Evolutionary conservation across 176 grass and related monocot species (phyloP), one percentile per base, ranked within the genome.

Genomic region (Microstegium vimineum): DNA sequence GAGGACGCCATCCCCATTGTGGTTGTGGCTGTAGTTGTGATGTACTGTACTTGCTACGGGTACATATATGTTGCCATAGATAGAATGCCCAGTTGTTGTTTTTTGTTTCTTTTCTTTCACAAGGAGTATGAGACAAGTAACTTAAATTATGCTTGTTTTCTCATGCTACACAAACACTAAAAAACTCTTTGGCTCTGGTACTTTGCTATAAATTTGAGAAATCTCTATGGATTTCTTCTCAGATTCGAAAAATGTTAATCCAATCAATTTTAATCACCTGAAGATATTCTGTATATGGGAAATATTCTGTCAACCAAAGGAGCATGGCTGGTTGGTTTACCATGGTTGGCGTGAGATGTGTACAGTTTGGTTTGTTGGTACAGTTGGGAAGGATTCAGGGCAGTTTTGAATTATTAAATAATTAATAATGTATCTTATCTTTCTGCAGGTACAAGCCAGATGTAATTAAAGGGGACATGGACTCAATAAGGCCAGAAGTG

Each of bases 401-500:
- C 86, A 59, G 34, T 16, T 77, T 68, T 63, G 27, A 15, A 51
- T 67, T 82, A n/a, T n/a, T n/a, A n/a, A n/a, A n/a, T n/a, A n/a
- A n/a, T n/a, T n/a, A n/a, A n/a, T n/a, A 64, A 26, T 73, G 45
- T 82, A 18, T 49, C 43, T 49, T 78, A 54, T 54, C 66, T 77
- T 66, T 4, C n/a, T 59, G 56, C 72, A 90, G 88, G 34, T 85
- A 89, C 77, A 89, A 82, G 56, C 77, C 83, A 54, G 77, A 90
- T 56, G 78, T 76, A 18, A 66, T 98, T 30, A 93, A 91, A 86
- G 95, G 95, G 42, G 95, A 97, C 75, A 90, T 97, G 90, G 95
- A 97, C 77, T 97, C 95, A 33, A 84, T 98, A 80, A 93, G 90
- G 84, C 83, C 86, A 20, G 84, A 94, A 73, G 92, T 98, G 66